Conservation (phyloP, 257 asterid genomes). For the Rehmannia glutinosa region DNA sequence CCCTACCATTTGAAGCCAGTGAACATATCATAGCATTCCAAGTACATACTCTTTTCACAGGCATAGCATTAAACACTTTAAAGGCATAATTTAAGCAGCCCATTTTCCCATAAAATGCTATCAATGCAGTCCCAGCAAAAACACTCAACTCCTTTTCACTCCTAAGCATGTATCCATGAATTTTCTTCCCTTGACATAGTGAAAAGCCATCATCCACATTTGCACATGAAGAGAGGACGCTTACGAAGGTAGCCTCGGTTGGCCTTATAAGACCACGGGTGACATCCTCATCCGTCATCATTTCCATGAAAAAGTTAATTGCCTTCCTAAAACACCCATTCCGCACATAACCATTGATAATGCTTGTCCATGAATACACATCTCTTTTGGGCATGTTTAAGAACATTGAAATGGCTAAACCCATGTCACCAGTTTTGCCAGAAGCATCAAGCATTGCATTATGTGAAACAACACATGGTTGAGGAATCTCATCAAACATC, state of each 20-base stretch:
- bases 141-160: slow-evolving; percentile 48
- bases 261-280: slow-evolving; percentile 47
- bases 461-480: slow-evolving; percentile 51
- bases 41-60: slow-evolving; percentile 53
- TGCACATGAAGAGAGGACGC: slow-evolving; percentile 60
- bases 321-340: slow-evolving; percentile 57
- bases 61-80: slow-evolving; percentile 44
- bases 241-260: slow-evolving; percentile 80
- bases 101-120: slow-evolving; percentile 74
- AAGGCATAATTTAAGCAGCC: slow-evolving; percentile 49
- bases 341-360: slow-evolving; percentile 54
- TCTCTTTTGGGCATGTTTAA: slow-evolving; percentile 49
- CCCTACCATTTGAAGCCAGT: slow-evolving; percentile 68
- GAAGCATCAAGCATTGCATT: slow-evolving; percentile 82
- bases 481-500: slow-evolving; percentile 61
- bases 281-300: slow-evolving; percentile 57
- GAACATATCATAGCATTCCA: slow-evolving; percentile 93
- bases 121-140: slow-evolving; percentile 57
- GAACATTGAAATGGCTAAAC: slow-evolving; percentile 46
- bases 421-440: slow-evolving; percentile 62
- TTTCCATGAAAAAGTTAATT: slow-evolving; percentile 36
- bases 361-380: slow-evolving; percentile 82
- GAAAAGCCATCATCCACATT: slow-evolving; percentile 43
- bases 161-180: slow-evolving; percentile 71
- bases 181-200: slow-evolving; percentile 65